These are phyloP conservation scores for Thecaphora thlaspeos DNA, from an alignment of 1,284 basidiomycete genomes.

Conservation along the genomic window DNA sequence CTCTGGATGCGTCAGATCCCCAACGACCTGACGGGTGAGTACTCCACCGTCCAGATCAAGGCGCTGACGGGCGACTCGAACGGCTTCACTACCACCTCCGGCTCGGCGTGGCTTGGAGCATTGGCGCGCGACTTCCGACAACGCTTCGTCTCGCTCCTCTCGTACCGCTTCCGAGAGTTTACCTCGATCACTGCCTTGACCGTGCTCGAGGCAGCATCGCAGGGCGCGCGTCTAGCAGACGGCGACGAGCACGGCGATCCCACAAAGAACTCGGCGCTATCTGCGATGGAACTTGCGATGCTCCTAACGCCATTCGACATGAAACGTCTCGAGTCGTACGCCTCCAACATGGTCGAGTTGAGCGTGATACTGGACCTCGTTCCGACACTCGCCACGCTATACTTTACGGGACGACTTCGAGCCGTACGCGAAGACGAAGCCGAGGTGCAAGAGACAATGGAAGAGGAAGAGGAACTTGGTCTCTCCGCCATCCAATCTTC, in stretches of 20 bases:
- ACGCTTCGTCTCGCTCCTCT: conserved; percentile 83
- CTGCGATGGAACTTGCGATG: conserved; percentile 70
- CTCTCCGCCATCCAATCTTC: conserved; percentile 48
- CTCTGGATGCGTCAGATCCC: conserved; percentile 89
- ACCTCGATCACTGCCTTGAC: conserved; percentile 81
- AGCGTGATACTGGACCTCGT: conserved; percentile 92
- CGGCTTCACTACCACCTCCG: conserved; percentile 53
- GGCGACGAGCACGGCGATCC: conserved; percentile 7
- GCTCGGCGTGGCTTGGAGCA: conserved; percentile 77
- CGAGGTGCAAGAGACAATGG: conserved; percentile 27
- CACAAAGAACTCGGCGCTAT: conserved; percentile 24
- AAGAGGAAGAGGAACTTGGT: conserved; percentile 34
- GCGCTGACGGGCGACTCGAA: conserved; percentile 25
- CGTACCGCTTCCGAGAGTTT: conserved; percentile 93
- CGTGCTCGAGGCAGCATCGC: conserved; percentile 79
- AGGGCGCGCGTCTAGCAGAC: conserved; percentile 60
- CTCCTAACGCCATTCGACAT: conserved; percentile 88
- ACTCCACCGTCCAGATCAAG: conserved; percentile 91
- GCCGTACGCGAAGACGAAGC: conserved; percentile 40
- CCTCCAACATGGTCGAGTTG: conserved; percentile 93
- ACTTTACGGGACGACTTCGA: conserved; percentile 68
- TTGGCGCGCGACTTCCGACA: conserved; percentile 92
- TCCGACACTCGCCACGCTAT: conserved; percentile 74
- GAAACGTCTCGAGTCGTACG: conserved; percentile 91
- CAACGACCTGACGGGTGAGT: conserved; percentile 94